phyloP scores from a whole-genome alignment of 2,329 filamentous ascomycete species.

The Fusarium sp. region DNA sequence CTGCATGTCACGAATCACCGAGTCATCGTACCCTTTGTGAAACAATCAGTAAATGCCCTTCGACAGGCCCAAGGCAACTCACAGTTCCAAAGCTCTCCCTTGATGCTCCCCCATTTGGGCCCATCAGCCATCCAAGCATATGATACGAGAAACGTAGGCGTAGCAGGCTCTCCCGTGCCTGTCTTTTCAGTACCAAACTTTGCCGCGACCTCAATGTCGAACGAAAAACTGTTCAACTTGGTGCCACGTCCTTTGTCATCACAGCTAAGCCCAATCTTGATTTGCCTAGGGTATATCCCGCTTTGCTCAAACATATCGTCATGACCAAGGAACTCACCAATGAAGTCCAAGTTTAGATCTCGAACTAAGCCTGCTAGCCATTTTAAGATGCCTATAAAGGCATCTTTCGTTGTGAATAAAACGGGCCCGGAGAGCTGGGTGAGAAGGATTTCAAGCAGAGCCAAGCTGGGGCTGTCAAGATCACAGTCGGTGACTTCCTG shows the following conservation, averaged over 20 bases:
- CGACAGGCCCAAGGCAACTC: no score
- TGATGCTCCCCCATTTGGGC: background rate
- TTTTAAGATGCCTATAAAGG: background rate
- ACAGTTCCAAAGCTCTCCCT: background rate
- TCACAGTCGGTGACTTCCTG: background rate
- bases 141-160: background rate
- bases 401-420: no score
- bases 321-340: background rate
- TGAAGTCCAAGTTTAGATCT: background rate
- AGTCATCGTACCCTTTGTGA: background rate
- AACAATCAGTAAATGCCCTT: background rate
- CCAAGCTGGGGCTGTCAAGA: background rate
- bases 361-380: background rate
- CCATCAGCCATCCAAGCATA: background rate
- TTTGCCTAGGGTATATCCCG: background rate
- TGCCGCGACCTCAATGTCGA: background rate
- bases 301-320: background rate
- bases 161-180: background rate
- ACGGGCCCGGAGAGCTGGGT: background rate
- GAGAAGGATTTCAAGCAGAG: background rate
- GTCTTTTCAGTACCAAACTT: background rate
- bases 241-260: background rate
- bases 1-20: background rate
- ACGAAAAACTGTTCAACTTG: background rate
- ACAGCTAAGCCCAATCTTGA: background rate